These are phyloP conservation scores for Myxozyma neglecta DNA, from an alignment of 805 yeast species.

Conservation along the genomic window DNA sequence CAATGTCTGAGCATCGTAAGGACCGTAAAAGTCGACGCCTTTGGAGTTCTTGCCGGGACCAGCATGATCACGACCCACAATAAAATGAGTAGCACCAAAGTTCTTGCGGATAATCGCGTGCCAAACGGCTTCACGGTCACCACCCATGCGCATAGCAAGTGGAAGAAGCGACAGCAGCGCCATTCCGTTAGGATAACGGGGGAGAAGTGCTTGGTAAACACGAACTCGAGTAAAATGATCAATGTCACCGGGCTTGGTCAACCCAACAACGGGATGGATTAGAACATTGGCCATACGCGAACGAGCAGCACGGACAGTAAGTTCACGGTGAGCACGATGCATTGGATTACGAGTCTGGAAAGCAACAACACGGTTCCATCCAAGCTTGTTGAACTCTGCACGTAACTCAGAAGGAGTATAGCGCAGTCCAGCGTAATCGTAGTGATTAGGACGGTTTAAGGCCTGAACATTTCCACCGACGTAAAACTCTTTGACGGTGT, in stretches of 20 bases:
- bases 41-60: constrained; percentile 89
- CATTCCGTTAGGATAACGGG: constrained; percentile 91
- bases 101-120: constrained; percentile 95
- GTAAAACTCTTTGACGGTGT: constrained; percentile 77
- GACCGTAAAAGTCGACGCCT: constrained; percentile 94
- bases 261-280: constrained; percentile 95
- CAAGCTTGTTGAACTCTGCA: constrained; percentile 72
- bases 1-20: constrained; percentile 92
- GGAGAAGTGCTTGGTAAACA: constrained; percentile 87
- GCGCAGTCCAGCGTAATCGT: constrained; percentile 84
- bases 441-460: constrained; percentile 77
- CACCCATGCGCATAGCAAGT: constrained; percentile 98
- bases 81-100: constrained; percentile 95
- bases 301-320: constrained; percentile 95
- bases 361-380: constrained; percentile 90
- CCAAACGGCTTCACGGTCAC: constrained; percentile 98
- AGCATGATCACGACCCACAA: constrained; percentile 97
- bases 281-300: constrained; percentile 82
- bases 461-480: constrained; percentile 89
- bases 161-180: constrained; percentile 87
- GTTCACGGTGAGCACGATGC: constrained; percentile 97
- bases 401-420: constrained; percentile 90
- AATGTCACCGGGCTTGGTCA: constrained; percentile 96
- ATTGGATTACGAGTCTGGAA: constrained; percentile 98
- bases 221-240: constrained; percentile 97